These are phyloP conservation scores for Neofusicoccum sp. DNA, from an alignment of 2,329 filamentous ascomycete species.

Conservation along the genomic window DNA sequence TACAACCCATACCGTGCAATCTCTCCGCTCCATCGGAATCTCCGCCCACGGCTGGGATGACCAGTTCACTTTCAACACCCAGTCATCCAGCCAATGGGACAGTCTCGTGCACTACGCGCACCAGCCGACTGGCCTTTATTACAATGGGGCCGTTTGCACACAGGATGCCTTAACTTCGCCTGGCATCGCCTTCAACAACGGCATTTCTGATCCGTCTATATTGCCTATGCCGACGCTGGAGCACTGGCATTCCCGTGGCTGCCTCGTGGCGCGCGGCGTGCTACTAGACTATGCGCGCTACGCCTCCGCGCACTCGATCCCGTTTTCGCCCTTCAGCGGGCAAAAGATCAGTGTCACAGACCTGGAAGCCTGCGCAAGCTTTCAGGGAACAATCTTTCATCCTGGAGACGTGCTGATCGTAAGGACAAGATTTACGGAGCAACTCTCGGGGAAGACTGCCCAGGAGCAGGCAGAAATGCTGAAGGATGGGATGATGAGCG, in stretches of 20 bases:
- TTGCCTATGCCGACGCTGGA: background rate
- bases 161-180: background rate
- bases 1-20: slow-evolving; percentile 38
- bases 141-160: slow-evolving; percentile 1
- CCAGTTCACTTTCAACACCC: slow-evolving; percentile 57
- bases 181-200: background rate
- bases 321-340: slow-evolving; percentile 19
- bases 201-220: too few species aligned
- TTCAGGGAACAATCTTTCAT: slow-evolving; percentile 27
- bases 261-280: slow-evolving; percentile 29
- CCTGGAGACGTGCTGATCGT: slow-evolving; percentile 30
- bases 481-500: background rate
- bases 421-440: slow-evolving; percentile 25
- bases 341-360: background rate
- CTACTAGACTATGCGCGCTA: slow-evolving; percentile 30
- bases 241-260: slow-evolving; percentile 22
- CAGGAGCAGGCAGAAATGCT: background rate
- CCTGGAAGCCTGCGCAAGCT: slow-evolving; percentile 21
- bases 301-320: slow-evolving; percentile 26
- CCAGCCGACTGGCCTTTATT: background rate
- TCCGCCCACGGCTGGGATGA: slow-evolving; percentile 27
- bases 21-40: slow-evolving; percentile 28
- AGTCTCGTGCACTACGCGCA: slow-evolving; percentile 3
- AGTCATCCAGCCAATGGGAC: slow-evolving; percentile 61
- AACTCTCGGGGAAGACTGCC: background rate